Evolutionary conservation across 2,329 filamentous ascomycete species (phyloP), one percentile per base, ranked within the genome.

Genomic region (Huntiella moniliformis): DNA sequence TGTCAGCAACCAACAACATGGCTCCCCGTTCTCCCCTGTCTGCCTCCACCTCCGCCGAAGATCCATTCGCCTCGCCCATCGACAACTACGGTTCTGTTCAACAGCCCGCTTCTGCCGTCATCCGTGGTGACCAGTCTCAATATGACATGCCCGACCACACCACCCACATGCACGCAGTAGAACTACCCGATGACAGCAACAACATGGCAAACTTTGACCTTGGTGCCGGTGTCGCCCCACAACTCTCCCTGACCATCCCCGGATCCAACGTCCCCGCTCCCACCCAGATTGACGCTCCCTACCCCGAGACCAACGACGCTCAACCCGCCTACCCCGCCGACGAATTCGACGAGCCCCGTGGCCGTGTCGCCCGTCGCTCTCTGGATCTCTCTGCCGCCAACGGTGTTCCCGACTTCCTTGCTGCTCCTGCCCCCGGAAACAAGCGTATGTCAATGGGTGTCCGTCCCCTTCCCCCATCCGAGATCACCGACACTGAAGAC

Each of bases 401-500:
- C n/a, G 53, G 56, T 16, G 55, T 54, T 34, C 54, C 58, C 40
- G 54, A 57, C 50, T 58, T 59, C 32, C 63, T 80, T 5, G 68
- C 64, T 43, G 67, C 78, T 40, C 74, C 76, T 1, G 63, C 65
- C 12, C 64, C 68, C 50, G 64, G 73, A 49, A 67, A 63, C 54
- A 71, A 71, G 51, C 68, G 77, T 47, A 60, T 80, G n/a, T 82
- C 77, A 1, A 72, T 80, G 39, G 76, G 77, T 22, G 71, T 93
- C 60, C 80, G 91, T 12, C 91, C 91, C 16, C 70, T 98, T 51
- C 91, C 91, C 4, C 84, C 86, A 33, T 79, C 87, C 56, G 82
- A 93, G 52, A 76, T 83, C 46, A 71, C 68, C 28, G 75, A 79
- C 38, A 74, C 79, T 3, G 91, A 96, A 58, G 88, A 95, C 58